Conservation (phyloP, 225 moss, liverwort and hornwort genomes). For the Physcomitrellopsis africana region DNA sequence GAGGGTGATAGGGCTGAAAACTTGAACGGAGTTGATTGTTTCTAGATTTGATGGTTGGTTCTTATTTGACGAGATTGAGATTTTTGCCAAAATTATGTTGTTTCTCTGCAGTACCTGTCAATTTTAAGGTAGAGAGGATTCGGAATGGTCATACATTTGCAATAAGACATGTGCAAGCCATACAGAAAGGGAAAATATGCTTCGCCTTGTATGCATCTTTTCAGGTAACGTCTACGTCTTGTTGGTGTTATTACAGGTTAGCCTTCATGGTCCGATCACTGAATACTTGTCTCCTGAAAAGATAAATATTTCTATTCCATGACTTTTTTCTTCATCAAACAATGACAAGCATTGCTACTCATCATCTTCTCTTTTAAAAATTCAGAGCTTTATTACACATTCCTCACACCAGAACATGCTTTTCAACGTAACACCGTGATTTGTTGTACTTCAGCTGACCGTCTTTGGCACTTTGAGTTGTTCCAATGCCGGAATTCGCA, state of each 20-base stretch:
- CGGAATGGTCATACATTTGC: constrained; percentile 63
- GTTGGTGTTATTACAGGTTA: not conserved
- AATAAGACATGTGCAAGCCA: constrained; percentile 64
- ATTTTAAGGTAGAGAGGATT: constrained; percentile 55
- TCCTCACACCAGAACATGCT: constrained; percentile 1
- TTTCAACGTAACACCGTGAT: no score
- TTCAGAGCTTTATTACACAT: not conserved
- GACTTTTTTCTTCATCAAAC: not conserved
- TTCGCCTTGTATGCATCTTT: constrained; percentile 70
- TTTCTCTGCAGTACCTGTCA: constrained; percentile 39
- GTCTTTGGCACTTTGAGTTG: no score
- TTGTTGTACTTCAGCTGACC: no score
- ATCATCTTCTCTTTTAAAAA: not conserved
- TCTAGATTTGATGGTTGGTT: not conserved
- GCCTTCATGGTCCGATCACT: not conserved
- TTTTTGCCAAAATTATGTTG: not conserved
- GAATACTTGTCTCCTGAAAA: no score
- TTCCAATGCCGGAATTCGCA: no score
- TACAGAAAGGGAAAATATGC: constrained; percentile 51
- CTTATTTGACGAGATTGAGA: not conserved
- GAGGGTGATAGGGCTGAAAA: not conserved
- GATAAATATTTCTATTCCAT: not conserved
- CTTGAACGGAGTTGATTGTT: not conserved
- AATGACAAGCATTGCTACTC: not conserved
- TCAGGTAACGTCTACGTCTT: constrained; percentile 45